Evolutionary conservation across 768 basidiomycete genomes (phyloP), one percentile per base, ranked within the genome.

Genomic region (Mycena rebaudengoi): DNA sequence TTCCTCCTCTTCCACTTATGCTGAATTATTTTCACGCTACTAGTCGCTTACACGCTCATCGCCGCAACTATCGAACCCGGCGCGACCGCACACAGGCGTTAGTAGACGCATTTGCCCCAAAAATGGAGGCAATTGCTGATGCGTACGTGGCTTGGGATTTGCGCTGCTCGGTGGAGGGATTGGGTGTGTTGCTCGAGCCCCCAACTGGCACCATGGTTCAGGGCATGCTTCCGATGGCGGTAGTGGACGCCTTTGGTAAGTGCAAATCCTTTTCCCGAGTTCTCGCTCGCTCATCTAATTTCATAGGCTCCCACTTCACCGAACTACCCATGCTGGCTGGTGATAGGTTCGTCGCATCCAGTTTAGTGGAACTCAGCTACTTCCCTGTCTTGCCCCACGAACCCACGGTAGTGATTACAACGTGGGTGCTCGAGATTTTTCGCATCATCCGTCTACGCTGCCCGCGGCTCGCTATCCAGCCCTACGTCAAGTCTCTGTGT

Each of bases 391-490:
- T 67, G 0, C 69, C 64, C 11, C 29, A 43, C 30, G 44, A 35
- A 1, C 67, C 69, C 14, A 32, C 56, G 0, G 43, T 66, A 14
- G 67, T n/a, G 13, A 51, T 70, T 33, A 62, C 67, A 1, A 52
- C 48, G 2, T 33, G 59, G 18, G 29, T 32, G 6, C 45, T 68
- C 16, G 60, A 65, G 32, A 7, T 62, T 2, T 68, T 53, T 39
- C 46, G 59, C 2, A 23, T 55, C 5, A 28, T 30, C 8, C 64
- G 35, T 21, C 52, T 64, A 3, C 41, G 44, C 5, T 57, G 52
- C 23, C 73, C 69, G 5, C 66, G 64, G 21, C 65, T 66, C n/a
- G 67, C 65, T 2, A 66, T 71, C 7, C 69, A 73, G 40, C 49
- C 65, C 3, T 68, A 66, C 25, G 60, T 74, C 5, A 63, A 65